Percentiles rank a stretch among this genome's conserved stretches.
Conservation (phyloP, 2,329 filamentous ascomycete species). For the Seiridium cupressi region DNA sequence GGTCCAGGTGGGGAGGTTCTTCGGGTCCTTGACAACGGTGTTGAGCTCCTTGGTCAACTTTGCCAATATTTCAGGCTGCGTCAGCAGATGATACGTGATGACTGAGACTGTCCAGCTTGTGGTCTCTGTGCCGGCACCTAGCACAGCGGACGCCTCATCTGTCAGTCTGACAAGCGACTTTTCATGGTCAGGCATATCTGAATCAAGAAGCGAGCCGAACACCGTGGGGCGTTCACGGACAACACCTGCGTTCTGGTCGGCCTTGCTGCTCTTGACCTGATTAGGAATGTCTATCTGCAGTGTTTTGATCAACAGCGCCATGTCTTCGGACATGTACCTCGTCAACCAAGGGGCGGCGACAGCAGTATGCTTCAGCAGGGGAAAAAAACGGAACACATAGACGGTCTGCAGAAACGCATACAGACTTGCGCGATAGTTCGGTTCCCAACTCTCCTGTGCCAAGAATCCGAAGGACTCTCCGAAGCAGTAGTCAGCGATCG, state of each 20-base stretch:
- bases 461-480: slow-evolving; percentile 33
- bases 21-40: slow-evolving; percentile 21
- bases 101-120: slow-evolving; percentile 27
- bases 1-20: slow-evolving; percentile 23
- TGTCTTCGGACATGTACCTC: slow-evolving; percentile 17
- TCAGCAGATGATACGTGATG: slow-evolving; percentile 34
- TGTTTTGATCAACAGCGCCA: slow-evolving; percentile 16
- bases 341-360: slow-evolving; percentile 12
- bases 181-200: slow-evolving; percentile 11
- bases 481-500: slow-evolving; percentile 35
- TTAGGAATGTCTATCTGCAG: slow-evolving; percentile 15
- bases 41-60: slow-evolving; percentile 28
- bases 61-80: slow-evolving; percentile 27
- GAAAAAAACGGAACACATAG: slow-evolving; percentile 23
- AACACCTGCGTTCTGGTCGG: slow-evolving; percentile 12
- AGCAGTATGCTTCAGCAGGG: slow-evolving; percentile 15
- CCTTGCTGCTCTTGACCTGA: slow-evolving; percentile 10
- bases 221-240: slow-evolving; percentile 15
- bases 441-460: slow-evolving; percentile 31
- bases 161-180: slow-evolving; percentile 13
- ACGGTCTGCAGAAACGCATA: slow-evolving; percentile 17
- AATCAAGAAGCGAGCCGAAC: slow-evolving; percentile 18
- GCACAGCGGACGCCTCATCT: slow-evolving; percentile 17
- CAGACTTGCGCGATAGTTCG: slow-evolving; percentile 27
- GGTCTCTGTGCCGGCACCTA: slow-evolving; percentile 30